Percentiles rank a stretch among this genome's conserved stretches.
phyloP scores from a whole-genome alignment of 768 basidiomycete species.

The Hygrophorus pudorinus region DNA sequence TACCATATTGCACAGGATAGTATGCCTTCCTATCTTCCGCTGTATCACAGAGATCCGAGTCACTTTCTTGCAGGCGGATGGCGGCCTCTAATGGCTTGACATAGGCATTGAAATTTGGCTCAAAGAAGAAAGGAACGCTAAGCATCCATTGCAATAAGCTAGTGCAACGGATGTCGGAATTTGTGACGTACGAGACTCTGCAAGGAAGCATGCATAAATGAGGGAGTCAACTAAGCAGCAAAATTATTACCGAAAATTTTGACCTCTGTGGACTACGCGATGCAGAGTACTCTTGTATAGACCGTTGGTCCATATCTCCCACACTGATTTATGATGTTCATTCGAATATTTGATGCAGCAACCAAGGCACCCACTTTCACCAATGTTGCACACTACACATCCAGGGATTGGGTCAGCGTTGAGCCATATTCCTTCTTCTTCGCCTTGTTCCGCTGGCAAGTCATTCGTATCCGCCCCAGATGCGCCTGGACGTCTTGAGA shows the following conservation, averaged over 20 bases:
- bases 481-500: slow-evolving; percentile 36
- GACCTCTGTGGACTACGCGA: slow-evolving; percentile 68
- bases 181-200: slow-evolving; percentile 60
- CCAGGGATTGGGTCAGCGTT: slow-evolving; percentile 75
- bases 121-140: slow-evolving; percentile 90
- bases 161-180: not conserved
- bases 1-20: slow-evolving; percentile 59
- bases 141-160: slow-evolving; percentile 4
- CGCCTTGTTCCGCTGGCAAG: slow-evolving; percentile 41
- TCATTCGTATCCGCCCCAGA: slow-evolving; percentile 20
- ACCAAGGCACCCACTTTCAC: slow-evolving; percentile 58
- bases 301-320: slow-evolving; percentile 87
- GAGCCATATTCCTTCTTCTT: slow-evolving; percentile 65
- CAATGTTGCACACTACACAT: slow-evolving; percentile 85
- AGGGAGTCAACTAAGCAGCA: slow-evolving; percentile 3
- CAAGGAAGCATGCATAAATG: not conserved
- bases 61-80: slow-evolving; percentile 28
- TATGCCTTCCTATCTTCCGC: slow-evolving; percentile 21
- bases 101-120: slow-evolving; percentile 73
- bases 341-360: not conserved
- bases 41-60: slow-evolving; percentile 7
- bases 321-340: slow-evolving; percentile 41
- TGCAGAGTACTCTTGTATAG: slow-evolving; percentile 83
- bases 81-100: slow-evolving; percentile 60
- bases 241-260: slow-evolving; percentile 53